Evolutionary conservation across 2,329 filamentous ascomycete species (phyloP).

Genomic region (Biscogniauxia sp.): DNA sequence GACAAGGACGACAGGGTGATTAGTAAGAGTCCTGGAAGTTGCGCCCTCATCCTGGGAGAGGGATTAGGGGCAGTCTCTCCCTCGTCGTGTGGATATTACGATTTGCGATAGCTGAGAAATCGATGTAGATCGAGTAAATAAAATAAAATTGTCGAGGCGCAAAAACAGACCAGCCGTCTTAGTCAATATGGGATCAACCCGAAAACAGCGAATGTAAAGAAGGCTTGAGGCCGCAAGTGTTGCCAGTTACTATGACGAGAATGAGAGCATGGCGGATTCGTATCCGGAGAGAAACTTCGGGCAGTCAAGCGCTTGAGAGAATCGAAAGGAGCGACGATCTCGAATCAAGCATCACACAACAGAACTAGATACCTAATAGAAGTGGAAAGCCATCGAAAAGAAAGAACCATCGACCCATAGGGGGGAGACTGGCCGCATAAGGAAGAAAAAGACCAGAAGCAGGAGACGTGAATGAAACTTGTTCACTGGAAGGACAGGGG

Average conservation of each 20-base stretch:
- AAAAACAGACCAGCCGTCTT: constrained; percentile 30
- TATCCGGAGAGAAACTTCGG: constrained; percentile 14
- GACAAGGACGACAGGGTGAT: constrained; percentile 22
- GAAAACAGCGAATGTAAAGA: constrained; percentile 12
- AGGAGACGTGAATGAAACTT: constrained; percentile 8
- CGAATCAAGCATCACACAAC: constrained; percentile 15
- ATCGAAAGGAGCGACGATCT: constrained; percentile 19
- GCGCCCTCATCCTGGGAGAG: constrained; percentile 20
- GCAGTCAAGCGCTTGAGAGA: constrained; percentile 18
- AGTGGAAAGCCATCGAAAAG: constrained; percentile 20
- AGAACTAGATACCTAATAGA: constrained; percentile 18
- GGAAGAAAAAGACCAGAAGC: constrained; percentile 5
- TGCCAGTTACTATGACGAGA: constrained; percentile 16
- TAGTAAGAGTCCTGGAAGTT: constrained; percentile 14
- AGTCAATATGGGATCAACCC: constrained; percentile 24
- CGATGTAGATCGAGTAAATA: not conserved
- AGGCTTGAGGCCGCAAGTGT: constrained; percentile 2
- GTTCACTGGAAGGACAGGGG: not conserved
- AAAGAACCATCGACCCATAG: constrained; percentile 8
- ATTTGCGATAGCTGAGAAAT: not conserved
- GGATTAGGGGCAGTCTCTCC: constrained; percentile 11
- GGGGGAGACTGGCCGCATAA: not conserved
- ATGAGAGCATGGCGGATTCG: constrained; percentile 14
- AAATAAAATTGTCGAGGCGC: constrained; percentile 2
- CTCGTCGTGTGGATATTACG: constrained; percentile 3